These are phyloP conservation scores for Rubroboletus pulcherrimus DNA, from an alignment of 768 basidiomycete genomes.

Conservation along the genomic window DNA sequence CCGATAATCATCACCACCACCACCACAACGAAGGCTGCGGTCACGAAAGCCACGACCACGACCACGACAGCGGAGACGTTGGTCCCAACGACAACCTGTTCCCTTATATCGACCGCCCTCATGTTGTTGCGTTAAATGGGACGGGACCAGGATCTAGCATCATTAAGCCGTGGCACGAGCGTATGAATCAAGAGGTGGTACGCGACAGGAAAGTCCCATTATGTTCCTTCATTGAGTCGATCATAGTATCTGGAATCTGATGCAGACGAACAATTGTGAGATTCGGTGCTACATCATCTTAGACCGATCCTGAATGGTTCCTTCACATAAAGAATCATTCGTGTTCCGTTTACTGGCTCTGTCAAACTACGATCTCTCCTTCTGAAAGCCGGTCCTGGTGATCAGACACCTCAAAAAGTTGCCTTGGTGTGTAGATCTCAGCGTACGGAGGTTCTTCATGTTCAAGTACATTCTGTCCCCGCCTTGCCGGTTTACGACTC, in stretches of 20 bases:
- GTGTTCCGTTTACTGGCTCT: slow-evolving; percentile 83
- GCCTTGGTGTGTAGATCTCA: slow-evolving; percentile 49
- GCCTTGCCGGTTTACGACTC: neutral
- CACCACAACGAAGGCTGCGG: slow-evolving; percentile 51
- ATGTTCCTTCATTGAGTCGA: slow-evolving; percentile 3
- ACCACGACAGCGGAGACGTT: slow-evolving; percentile 45
- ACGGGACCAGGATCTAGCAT: slow-evolving; percentile 47
- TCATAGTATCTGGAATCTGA: slow-evolving; percentile 80
- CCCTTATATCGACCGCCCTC: slow-evolving; percentile 68
- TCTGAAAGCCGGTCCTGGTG: slow-evolving; percentile 78
- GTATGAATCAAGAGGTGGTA: slow-evolving; percentile 68
- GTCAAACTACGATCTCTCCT: slow-evolving; percentile 81
- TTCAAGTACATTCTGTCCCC: neutral
- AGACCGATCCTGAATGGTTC: slow-evolving; percentile 3
- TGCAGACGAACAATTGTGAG: slow-evolving; percentile 85
- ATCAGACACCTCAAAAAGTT: slow-evolving; percentile 72
- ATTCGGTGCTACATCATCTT: neutral
- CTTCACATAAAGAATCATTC: slow-evolving; percentile 58
- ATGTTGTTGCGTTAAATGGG: slow-evolving; percentile 80
- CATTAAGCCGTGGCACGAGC: slow-evolving; percentile 86
- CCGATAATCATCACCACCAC: slow-evolving; percentile 34
- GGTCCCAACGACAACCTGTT: slow-evolving; percentile 72
- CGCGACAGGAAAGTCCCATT: slow-evolving; percentile 15
- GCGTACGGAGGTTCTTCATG: neutral
- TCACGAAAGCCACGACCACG: slow-evolving; percentile 57